Evolutionary conservation across 2,329 filamentous ascomycete genomes (phyloP), one percentile per base, ranked within the genome.

Genomic region (Chaetomiaceae sp.): DNA sequence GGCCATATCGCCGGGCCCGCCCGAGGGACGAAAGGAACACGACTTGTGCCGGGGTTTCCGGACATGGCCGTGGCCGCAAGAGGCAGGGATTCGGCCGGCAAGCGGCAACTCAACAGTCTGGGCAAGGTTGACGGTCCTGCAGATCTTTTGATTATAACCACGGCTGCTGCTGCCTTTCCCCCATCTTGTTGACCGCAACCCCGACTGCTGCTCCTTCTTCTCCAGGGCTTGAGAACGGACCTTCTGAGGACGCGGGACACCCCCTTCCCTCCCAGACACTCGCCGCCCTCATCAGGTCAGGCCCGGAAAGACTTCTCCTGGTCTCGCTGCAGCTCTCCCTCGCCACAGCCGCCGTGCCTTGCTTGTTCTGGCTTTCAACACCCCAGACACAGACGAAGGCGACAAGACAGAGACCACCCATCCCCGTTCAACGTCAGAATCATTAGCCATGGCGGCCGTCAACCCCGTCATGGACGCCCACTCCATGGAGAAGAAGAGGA

Each of bases 361-460:
- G 46, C 46, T 39, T 43, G 33, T 47, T 37, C 38, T 47, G 45
- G 29, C 3, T 20, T 48, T 53, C 53, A 50, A 52, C 53, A 53
- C n/a, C 23, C 52, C 52, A 47, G 37, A 6, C 17, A 39, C 39
- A 34, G 34, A 38, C 39, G 31, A 17, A 17, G 37, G 50, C 37
- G 50, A 39, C 42, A 39, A 53, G n/a, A 34, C 19, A 34, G 23
- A 51, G 23, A 46, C 25, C 27, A 15, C n/a, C 15, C 40, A 14
- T 12, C 31, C 29, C n/a, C 29, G 2, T 2, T 19, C 27, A 39
- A n/a, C 33, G 8, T 12, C 17, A 9, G 6, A n/a, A 38, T 36
- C 40, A 14, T n/a, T 23, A 22, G 47, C 22, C 25, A 60, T 60
- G 58, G 55, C 48, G 36, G 39, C 39, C 23, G 48, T 38, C 47